phyloP scores from a whole-genome alignment of 1,284 basidiomycete genomes.

The Hemileccinum hortonii region DNA sequence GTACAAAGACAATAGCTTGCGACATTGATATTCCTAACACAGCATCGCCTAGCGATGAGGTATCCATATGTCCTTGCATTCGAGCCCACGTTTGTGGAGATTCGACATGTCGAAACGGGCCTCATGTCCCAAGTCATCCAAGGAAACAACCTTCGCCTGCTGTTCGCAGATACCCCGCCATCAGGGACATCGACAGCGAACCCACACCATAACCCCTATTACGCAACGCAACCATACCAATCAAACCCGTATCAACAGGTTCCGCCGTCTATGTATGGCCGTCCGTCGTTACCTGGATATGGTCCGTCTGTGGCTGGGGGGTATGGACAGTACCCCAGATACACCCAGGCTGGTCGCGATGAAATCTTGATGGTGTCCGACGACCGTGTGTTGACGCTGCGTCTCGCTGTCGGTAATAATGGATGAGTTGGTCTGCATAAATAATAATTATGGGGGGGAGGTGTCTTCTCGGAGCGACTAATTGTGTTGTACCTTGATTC shows the following conservation, averaged over 20 bases:
- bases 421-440: conserved; percentile 11
- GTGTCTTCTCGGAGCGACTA: background rate
- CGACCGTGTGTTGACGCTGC: conserved; percentile 71
- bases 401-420: conserved; percentile 27
- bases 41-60: conserved; percentile 69
- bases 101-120: conserved; percentile 94
- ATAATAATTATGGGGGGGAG: background rate
- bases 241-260: conserved; percentile 38
- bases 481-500: conserved; percentile 15
- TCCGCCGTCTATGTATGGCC: conserved; percentile 30
- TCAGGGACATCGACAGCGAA: conserved; percentile 60
- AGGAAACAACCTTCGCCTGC: conserved; percentile 81
- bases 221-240: conserved; percentile 33
- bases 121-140: conserved; percentile 94
- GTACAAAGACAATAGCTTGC: conserved; percentile 28
- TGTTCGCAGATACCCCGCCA: conserved; percentile 94
- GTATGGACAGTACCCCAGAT: conserved; percentile 40
- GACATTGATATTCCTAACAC: conserved; percentile 7
- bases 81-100: conserved; percentile 95
- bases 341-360: conserved; percentile 58
- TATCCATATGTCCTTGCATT: conserved; percentile 98
- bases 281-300: conserved; percentile 42
- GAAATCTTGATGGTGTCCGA: conserved; percentile 81
- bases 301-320: conserved; percentile 35
- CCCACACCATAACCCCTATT: conserved; percentile 35